A percentile compares a stretch with the other conserved stretches of the same genome.
Evolutionary conservation across 108 stramenopile species (phyloP).

Genomic region (Skeletonema tropicum): DNA sequence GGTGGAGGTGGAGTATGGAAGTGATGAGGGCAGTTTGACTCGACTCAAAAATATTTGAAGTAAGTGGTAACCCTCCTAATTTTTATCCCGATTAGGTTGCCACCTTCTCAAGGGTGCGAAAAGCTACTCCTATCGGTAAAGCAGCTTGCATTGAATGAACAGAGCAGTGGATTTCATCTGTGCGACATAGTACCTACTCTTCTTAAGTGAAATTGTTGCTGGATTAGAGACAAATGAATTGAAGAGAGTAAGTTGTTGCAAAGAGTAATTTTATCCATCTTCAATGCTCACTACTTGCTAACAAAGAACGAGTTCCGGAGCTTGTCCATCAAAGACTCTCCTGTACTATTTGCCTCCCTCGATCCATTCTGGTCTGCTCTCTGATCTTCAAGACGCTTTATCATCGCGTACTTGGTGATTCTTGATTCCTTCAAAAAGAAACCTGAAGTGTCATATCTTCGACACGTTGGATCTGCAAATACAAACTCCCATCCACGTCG

Average conservation of each 20-base stretch:
- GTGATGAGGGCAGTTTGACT: background rate
- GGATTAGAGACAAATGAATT: too few species aligned
- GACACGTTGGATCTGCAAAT: conserved; percentile 75
- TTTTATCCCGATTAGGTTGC: background rate
- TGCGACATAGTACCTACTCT: too few species aligned
- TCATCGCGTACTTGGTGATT: conserved; percentile 66
- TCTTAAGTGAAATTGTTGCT: too few species aligned
- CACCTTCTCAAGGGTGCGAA: too few species aligned
- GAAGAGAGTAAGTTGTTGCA: background rate
- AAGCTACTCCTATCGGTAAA: too few species aligned
- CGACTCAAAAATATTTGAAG: background rate
- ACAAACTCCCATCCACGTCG: conserved; percentile 71
- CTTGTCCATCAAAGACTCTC: background rate
- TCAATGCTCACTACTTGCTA: background rate
- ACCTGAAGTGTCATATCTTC: conserved; percentile 69
- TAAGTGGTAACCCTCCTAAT: background rate
- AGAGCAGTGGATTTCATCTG: too few species aligned
- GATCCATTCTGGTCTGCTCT: background rate
- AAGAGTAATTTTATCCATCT: background rate
- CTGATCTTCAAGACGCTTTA: conserved; percentile 49
- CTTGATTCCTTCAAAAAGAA: conserved; percentile 66
- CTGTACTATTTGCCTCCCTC: background rate
- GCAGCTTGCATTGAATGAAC: too few species aligned
- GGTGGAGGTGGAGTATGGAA: background rate
- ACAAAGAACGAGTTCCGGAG: conserved; percentile 5